These are phyloP conservation scores for Mycena pura DNA, from an alignment of 768 basidiomycete species.

Conservation along the genomic window DNA sequence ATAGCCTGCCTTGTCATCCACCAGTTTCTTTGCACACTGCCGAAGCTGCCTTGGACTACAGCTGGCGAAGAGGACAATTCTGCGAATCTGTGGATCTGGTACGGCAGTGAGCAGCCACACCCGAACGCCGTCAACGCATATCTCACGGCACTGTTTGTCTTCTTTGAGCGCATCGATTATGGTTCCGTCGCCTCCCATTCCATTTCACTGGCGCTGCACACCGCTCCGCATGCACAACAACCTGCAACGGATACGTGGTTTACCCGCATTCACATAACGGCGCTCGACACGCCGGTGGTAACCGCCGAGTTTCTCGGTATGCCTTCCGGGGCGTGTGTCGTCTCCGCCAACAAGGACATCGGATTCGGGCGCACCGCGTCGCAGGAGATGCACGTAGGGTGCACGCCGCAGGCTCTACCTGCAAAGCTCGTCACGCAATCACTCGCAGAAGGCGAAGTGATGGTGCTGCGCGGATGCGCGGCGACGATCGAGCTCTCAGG, in stretches of 20 bases:
- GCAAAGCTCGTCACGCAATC: conserved; percentile 16
- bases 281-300: background rate
- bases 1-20: conserved; percentile 21
- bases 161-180: conserved; percentile 11
- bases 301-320: background rate
- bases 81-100: conserved; percentile 23
- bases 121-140: conserved; percentile 18
- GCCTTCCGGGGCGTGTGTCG: conserved; percentile 17
- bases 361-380: conserved; percentile 25
- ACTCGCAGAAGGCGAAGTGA: conserved; percentile 7
- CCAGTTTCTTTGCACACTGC: conserved; percentile 23
- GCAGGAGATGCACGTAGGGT: conserved; percentile 26
- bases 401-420: conserved; percentile 13
- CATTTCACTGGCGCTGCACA: conserved; percentile 7
- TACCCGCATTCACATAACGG: background rate
- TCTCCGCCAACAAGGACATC: conserved; percentile 20
- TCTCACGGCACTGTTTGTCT: conserved; percentile 17
- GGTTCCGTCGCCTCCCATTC: background rate
- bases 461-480: conserved; percentile 20
- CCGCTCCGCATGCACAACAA: background rate
- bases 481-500: conserved; percentile 13
- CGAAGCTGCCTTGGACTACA: conserved; percentile 11
- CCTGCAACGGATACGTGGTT: background rate
- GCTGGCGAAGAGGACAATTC: conserved; percentile 11
- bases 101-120: conserved; percentile 15